Evolutionary conservation across 208 protist species (phyloP).

Genomic region (Acanthamoeba royreba): DNA sequence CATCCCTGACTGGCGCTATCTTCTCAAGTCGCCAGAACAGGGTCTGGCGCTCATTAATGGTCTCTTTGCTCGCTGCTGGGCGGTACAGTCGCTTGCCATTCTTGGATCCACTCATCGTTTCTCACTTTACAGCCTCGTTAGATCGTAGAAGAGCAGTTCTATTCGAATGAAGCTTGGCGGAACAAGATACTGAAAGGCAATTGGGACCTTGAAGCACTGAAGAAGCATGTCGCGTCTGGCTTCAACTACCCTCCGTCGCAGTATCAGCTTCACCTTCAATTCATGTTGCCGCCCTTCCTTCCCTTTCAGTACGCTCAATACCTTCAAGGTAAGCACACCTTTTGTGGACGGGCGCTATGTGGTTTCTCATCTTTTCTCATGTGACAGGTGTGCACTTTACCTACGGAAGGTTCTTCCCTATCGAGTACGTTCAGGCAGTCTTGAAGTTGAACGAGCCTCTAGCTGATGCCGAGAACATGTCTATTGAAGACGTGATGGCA

Average conservation of each 20-base stretch:
- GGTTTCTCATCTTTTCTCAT: background rate
- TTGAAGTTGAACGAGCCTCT: slow-evolving; percentile 34
- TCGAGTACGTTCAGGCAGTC: slow-evolving; percentile 67
- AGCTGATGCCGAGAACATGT: background rate
- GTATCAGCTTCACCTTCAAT: slow-evolving; percentile 85
- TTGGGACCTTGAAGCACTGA: background rate
- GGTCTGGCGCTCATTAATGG: slow-evolving; percentile 35
- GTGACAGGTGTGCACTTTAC: slow-evolving; percentile 80
- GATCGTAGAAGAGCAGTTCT: slow-evolving; percentile 43
- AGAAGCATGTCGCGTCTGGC: slow-evolving; percentile 61
- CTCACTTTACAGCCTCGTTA: no score
- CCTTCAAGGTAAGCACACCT: slow-evolving; percentile 24
- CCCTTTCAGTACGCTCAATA: slow-evolving; percentile 81
- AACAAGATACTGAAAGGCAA: slow-evolving; percentile 1
- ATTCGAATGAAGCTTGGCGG: slow-evolving; percentile 19
- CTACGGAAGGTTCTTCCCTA: slow-evolving; percentile 77
- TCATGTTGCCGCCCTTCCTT: slow-evolving; percentile 78
- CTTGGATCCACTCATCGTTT: no score
- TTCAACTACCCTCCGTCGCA: slow-evolving; percentile 85
- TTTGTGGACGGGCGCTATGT: background rate
- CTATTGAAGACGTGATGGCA: slow-evolving; percentile 46
- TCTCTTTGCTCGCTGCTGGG: background rate
- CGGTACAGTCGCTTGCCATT: no score
- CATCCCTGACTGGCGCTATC: slow-evolving; percentile 78
- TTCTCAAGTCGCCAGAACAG: slow-evolving; percentile 63